Conservation (phyloP, 441 rosid genomes). For the Populus hybrid region DNA sequence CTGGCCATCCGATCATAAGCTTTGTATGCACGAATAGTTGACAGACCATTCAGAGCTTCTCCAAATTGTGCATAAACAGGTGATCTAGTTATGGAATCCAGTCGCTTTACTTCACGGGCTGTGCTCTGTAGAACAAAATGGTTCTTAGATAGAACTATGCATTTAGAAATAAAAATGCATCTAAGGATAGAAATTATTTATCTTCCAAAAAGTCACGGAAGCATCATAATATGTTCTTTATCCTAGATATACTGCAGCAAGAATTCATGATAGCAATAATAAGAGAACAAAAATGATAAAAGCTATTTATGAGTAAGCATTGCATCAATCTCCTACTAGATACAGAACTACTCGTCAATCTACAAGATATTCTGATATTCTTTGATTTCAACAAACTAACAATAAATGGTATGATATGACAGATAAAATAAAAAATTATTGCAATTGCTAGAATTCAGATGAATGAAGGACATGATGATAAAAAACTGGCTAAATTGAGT, state of each 20-base stretch:
- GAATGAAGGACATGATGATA: neutral
- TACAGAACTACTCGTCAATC: neutral
- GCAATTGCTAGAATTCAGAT: neutral
- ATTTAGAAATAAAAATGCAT: neutral
- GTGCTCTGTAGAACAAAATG: conserved; percentile 57
- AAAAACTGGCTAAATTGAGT: neutral
- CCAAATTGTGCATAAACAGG: conserved; percentile 96
- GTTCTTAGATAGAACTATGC: neutral
- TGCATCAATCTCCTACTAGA: neutral
- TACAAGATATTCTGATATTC: neutral
- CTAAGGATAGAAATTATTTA: neutral
- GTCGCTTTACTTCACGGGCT: conserved; percentile 88
- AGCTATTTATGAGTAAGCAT: neutral
- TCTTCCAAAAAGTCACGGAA: neutral
- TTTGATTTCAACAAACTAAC: neutral
- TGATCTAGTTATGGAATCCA: conserved; percentile 84
- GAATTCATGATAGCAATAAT: neutral
- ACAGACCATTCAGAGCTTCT: conserved; percentile 84
- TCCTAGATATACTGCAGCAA: neutral
- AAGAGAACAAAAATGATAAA: neutral
- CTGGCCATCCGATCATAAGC: conserved; percentile 88
- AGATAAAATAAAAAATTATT: neutral
- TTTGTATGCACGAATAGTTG: conserved; percentile 87
- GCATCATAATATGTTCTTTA: neutral
- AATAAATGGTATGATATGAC: neutral